A percentile compares a stretch with the other conserved stretches of the same genome.
Conservation (phyloP, 2,329 filamentous ascomycete genomes). For the Trichophyton benhamiae region DNA sequence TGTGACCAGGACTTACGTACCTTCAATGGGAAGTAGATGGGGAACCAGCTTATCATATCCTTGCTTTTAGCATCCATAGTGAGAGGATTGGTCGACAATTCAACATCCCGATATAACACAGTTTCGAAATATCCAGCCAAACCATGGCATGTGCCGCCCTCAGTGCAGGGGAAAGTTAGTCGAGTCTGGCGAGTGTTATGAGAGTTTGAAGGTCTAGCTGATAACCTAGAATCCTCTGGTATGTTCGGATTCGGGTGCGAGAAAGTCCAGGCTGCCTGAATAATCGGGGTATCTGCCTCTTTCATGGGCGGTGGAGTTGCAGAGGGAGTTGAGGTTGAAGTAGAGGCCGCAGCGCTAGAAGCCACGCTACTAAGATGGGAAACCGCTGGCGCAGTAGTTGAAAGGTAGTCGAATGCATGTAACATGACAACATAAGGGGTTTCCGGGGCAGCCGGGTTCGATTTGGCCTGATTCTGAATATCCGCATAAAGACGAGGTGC, state of each 20-base stretch:
- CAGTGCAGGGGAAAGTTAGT: constrained; percentile 62
- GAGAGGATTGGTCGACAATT: constrained; percentile 85
- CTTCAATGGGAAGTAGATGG: constrained; percentile 94
- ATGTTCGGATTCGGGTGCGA: constrained; percentile 31
- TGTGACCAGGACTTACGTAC: constrained; percentile 37
- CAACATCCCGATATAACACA: constrained; percentile 73
- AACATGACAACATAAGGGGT: constrained; percentile 93
- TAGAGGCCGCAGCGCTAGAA: constrained; percentile 6
- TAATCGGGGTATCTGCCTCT: constrained; percentile 26
- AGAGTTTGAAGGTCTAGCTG: constrained; percentile 58
- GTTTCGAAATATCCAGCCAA: constrained; percentile 93
- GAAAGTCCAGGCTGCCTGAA: constrained; percentile 36
- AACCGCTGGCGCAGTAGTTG: constrained; percentile 40
- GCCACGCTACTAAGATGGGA: constrained; percentile 7
- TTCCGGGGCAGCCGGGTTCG: constrained; percentile 63
- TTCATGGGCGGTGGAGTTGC: constrained; percentile 22
- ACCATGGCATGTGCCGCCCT: constrained; percentile 77
- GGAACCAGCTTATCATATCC: constrained; percentile 99
- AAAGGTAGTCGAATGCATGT: constrained; percentile 76
- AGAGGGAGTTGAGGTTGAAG: constrained; percentile 10
- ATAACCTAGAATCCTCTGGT: constrained; percentile 21
- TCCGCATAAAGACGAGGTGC: constrained; percentile 78
- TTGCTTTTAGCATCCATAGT: constrained; percentile 86
- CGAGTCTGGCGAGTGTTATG: constrained; percentile 78
- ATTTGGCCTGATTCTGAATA: constrained; percentile 49